Percentiles rank a stretch among this genome's conserved stretches.
Evolutionary conservation across 768 basidiomycete species (phyloP).

Genomic region (Boletus sensibilis): DNA sequence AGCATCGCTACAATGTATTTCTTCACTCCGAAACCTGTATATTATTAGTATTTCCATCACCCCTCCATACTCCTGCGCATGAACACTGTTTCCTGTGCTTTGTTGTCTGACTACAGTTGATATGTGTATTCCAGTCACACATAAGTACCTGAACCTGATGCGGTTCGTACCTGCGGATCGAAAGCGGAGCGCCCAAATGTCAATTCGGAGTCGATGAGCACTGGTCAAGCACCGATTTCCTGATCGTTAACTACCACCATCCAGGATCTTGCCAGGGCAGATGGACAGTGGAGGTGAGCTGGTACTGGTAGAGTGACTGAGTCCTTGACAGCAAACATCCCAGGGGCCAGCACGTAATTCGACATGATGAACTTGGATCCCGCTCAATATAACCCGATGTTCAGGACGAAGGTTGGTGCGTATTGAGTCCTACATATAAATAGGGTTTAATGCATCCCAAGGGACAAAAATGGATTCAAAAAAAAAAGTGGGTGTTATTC

Average conservation of each 20-base stretch:
- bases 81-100: neutral
- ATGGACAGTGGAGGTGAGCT: neutral
- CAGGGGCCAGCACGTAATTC: neutral
- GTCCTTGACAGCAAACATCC: neutral
- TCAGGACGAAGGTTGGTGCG: too few species aligned
- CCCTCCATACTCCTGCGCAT: neutral
- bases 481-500: too few species aligned
- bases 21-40: conserved; percentile 11
- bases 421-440: too few species aligned
- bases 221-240: neutral
- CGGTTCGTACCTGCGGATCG: neutral
- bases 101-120: conserved; percentile 1
- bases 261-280: neutral
- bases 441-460: too few species aligned
- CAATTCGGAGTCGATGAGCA: neutral
- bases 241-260: neutral
- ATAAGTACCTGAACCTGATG: too few species aligned
- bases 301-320: neutral
- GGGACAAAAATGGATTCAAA: too few species aligned
- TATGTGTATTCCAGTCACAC: too few species aligned
- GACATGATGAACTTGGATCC: neutral
- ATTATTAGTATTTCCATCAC: conserved; percentile 27
- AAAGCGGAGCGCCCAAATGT: neutral
- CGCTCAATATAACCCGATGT: neutral
- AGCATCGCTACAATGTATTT: conserved; percentile 7